Evolutionary conservation across 148 eudicot species (phyloP).

Genomic region (Camellia sinensis): DNA sequence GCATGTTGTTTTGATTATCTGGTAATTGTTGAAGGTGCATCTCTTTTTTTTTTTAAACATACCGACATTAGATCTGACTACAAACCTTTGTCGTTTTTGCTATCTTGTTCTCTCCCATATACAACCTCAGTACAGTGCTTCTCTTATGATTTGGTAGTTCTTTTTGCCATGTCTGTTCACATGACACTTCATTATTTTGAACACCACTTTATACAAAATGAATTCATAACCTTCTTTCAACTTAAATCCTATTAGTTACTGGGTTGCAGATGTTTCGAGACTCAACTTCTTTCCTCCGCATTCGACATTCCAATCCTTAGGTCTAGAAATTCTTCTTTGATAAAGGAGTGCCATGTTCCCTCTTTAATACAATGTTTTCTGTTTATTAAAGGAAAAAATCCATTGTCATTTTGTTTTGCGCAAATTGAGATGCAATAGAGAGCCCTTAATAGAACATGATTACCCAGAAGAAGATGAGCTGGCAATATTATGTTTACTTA

Average conservation of each 20-base stretch:
- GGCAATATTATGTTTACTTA: too few relatives aligned
- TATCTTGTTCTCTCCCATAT: not conserved
- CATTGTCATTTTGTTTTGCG: not conserved
- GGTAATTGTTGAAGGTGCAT: not conserved
- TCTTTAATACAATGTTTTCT: not conserved
- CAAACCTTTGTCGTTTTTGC: not conserved
- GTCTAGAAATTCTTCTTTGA: not conserved
- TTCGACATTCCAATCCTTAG: not conserved
- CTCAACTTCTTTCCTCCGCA: not conserved
- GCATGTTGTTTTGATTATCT: not conserved
- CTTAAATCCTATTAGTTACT: not conserved
- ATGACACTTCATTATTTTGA: not conserved
- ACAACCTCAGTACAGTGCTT: not conserved
- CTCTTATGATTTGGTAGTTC: not conserved
- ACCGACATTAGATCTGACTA: not conserved
- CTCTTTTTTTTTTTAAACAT: not conserved
- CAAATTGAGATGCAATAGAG: not conserved
- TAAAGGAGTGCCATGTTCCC: not conserved
- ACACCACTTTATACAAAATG: not conserved
- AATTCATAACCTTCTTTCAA: not conserved
- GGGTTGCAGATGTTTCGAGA: not conserved
- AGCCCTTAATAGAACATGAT: not conserved
- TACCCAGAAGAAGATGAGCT: too few relatives aligned
- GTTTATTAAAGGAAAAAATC: not conserved
- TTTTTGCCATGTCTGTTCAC: not conserved